Base-by-base conservation (phyloP, 768 basidiomycete species). In the Amanita phalloides region DNA sequence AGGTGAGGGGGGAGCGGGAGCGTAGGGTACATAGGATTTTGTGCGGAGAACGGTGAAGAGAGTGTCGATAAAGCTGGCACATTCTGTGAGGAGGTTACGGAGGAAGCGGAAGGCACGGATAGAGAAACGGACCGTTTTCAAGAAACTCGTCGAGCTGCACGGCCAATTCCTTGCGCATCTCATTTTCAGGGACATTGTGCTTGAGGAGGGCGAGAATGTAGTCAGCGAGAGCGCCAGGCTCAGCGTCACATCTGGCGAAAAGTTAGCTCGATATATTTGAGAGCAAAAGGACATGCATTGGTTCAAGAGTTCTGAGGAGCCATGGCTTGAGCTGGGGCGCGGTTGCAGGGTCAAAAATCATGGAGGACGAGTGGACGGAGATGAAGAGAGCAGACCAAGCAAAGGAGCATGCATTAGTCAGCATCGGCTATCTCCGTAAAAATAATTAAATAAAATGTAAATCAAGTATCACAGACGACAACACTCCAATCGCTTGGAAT, bases 121-220 rank as follows among this genome's bases (percentile, higher is more conserved):
- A 7, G 17, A 6, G 43, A 28, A 17, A 62, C 75, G 54, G 54
- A 89, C 93, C 86, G 69, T 87, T 85, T 70, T 95, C 93, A 23
- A 98, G 76, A 65, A 98, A 98, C 66, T 96, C 94, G 49, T 86
- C 86, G 49, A 97, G 73, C 62, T 96, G 90, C 0, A 75, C 60
- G 1, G 72, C 64, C 51, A 96, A 71, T 62, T 91, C 88, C 58
- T 81, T 80, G 57, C 86, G 76, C 77, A 97, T 84, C 56, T 94
- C 89, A 21, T 68, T 65, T 62, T 93, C 87, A 3, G 86, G 75
- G 1, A 84, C 85, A 67, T 90, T 90, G 64, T 94, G 90, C 65
- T 92, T 91, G 53, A 98, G 71, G 49, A 98, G 73, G 13, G 95
- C 95, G 45, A 96, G 79, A 58, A 97, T 85, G 65, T 97, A 98